phyloP scores from a whole-genome alignment of 331 rosid species.

The Quercus lobata region DNA sequence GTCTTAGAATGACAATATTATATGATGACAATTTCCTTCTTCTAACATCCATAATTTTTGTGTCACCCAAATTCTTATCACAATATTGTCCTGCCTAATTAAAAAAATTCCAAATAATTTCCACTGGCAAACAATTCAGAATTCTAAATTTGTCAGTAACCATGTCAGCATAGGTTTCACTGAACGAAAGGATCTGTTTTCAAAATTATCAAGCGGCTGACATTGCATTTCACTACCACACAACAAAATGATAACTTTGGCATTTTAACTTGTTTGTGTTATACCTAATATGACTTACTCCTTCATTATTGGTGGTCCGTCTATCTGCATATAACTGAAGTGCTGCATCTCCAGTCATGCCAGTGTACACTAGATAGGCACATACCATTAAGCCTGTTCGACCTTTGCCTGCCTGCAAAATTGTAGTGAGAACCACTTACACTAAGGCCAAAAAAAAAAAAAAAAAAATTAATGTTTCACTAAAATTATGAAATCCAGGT shows the following conservation, averaged over 20 bases:
- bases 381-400: slow-evolving; percentile 92
- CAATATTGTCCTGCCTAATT: background rate
- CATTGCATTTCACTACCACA: background rate
- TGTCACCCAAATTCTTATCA: background rate
- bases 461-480: background rate
- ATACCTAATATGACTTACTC: slow-evolving; percentile 79
- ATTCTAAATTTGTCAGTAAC: background rate
- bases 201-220: slow-evolving; percentile 8
- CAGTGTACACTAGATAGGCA: slow-evolving; percentile 70
- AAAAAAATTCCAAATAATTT: background rate
- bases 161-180: background rate
- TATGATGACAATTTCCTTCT: background rate
- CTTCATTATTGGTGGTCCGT: slow-evolving; percentile 88
- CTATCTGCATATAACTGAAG: slow-evolving; percentile 83
- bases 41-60: background rate
- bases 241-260: background rate
- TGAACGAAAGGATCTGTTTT: background rate
- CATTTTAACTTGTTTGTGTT: slow-evolving; percentile 34
- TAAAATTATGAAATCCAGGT: background rate
- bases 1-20: background rate
- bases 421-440: background rate
- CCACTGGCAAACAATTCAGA: background rate
- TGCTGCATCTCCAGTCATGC: slow-evolving; percentile 83
- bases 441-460: background rate
- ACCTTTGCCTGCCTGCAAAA: slow-evolving; percentile 93